A percentile compares a stretch with the other conserved stretches of the same genome.
phyloP scores from a whole-genome alignment of 257 asterid species.

The Primulina huaijiensis region DNA sequence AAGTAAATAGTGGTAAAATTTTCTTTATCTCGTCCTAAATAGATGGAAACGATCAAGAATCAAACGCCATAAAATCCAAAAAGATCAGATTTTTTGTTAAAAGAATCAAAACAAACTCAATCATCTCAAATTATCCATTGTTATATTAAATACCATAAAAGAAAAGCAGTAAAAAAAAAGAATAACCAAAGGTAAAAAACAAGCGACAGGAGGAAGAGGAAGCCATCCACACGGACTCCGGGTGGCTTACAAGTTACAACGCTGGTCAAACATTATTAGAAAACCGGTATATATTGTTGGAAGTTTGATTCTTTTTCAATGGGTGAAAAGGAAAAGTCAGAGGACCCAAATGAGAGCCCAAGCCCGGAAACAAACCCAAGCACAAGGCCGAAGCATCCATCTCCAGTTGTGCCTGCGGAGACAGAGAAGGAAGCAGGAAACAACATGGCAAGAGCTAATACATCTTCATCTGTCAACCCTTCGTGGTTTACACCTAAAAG shows the following conservation, averaged over 20 bases:
- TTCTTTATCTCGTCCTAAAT: too few relatives aligned
- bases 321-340: constrained; percentile 37
- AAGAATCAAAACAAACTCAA: not conserved
- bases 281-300: constrained; percentile 17
- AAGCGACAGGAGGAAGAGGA: not conserved
- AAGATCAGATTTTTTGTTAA: not conserved
- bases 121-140: not conserved
- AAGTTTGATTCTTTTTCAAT: constrained; percentile 23
- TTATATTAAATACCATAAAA: too few relatives aligned
- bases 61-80: not conserved
- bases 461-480: constrained; percentile 34
- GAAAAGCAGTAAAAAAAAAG: not conserved
- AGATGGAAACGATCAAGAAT: not conserved
- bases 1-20: too few relatives aligned
- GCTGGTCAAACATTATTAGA: not conserved
- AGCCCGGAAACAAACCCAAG: constrained; percentile 23
- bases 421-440: constrained; percentile 26
- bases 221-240: not conserved
- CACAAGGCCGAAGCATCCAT: constrained; percentile 18
- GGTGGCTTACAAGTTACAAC: not conserved
- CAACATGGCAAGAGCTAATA: constrained; percentile 37
- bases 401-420: constrained; percentile 28
- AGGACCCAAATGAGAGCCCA: constrained; percentile 22
- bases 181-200: not conserved
- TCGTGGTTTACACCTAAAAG: constrained; percentile 72